Base-by-base conservation (phyloP, 169 alveolate species). In the Eimeria zaria region DNA sequence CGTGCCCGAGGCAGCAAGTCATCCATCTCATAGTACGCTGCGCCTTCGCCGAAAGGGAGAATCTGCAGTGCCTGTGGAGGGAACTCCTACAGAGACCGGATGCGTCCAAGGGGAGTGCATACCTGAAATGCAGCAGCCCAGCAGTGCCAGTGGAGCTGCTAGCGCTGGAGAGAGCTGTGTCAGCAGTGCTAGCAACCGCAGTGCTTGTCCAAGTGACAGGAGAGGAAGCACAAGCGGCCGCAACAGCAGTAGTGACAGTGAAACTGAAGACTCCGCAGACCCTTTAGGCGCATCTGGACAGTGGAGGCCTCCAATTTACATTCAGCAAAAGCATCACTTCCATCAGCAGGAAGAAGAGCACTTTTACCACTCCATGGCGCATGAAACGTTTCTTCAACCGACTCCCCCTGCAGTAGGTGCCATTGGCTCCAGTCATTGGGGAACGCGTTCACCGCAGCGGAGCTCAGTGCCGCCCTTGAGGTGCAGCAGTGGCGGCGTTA, bases 151-250 rank as follows among this genome's bases (percentile, higher is more conserved):
- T 41, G 91, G 91, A 27, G 91, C 74, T 58, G 51, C 78, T 30
- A 87, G 69, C 71, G 94, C 69, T 30, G 83, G 94, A n/a, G 94
- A 62, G 44, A 87, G 81, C 83, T 60, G 94, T 83, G 51, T 64
- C 67, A 87, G 94, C 83, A 64, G 83, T 67, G n/a, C 62, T 64
- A 48, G 94, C 55, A 58, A 60, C 58, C 76, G 16, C 58, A 84
- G 55, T 58, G 33, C 33, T 36, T 76, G 60, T 0, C 76, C 58
- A 48, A 62, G 44, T 36, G 81, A 46, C 94, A 44, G 62, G 81
- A 64, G 94, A 55, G 71, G 30, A 33, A 87, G 74, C 94, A 41
- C 81, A 44, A 87, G 94, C 33, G 62, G 80, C 30, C 73, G 91
- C 41, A 87, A 53, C 83, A 48, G 83, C 83, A 60, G 93, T 48